phyloP scores from a whole-genome alignment of 306 rosid genomes.

The Quercus mongolica region DNA sequence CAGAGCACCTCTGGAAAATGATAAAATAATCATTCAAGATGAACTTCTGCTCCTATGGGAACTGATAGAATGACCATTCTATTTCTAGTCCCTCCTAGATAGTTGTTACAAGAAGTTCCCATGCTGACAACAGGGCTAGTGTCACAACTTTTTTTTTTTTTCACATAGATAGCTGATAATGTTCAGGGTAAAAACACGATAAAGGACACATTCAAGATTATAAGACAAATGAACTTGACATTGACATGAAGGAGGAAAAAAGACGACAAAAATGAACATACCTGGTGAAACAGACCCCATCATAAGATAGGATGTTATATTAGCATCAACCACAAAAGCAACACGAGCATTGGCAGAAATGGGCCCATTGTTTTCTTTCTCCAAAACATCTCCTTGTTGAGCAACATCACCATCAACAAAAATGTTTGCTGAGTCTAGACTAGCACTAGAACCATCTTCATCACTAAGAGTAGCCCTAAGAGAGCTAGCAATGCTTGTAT shows the following conservation, averaged over 20 bases:
- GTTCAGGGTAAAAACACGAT: neutral
- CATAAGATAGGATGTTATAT: conserved; percentile 96
- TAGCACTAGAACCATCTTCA: conserved; percentile 54
- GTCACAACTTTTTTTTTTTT: neutral
- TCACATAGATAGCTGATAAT: neutral
- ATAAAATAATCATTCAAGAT: neutral
- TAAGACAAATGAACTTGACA: conserved; percentile 5
- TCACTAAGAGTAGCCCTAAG: conserved; percentile 53
- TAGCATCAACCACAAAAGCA: conserved; percentile 94
- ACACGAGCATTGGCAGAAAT: conserved; percentile 62
- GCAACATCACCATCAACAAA: conserved; percentile 51
- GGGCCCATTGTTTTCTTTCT: conserved; percentile 49
- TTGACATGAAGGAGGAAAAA: conserved; percentile 10
- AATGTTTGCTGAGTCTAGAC: conserved; percentile 46
- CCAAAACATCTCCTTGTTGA: conserved; percentile 56
- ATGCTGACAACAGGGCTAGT: neutral
- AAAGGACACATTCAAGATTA: neutral
- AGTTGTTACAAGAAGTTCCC: neutral
- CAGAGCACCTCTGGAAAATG: neutral
- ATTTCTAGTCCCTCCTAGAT: neutral
- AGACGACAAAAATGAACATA: conserved; percentile 34
- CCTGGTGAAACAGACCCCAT: conserved; percentile 99
- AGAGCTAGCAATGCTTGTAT: conserved; percentile 46
- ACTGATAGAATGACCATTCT: neutral
- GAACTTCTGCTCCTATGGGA: neutral